These are phyloP conservation scores for Dictyostelium capitatum DNA, from an alignment of 78 protist species.

Conservation along the genomic window DNA sequence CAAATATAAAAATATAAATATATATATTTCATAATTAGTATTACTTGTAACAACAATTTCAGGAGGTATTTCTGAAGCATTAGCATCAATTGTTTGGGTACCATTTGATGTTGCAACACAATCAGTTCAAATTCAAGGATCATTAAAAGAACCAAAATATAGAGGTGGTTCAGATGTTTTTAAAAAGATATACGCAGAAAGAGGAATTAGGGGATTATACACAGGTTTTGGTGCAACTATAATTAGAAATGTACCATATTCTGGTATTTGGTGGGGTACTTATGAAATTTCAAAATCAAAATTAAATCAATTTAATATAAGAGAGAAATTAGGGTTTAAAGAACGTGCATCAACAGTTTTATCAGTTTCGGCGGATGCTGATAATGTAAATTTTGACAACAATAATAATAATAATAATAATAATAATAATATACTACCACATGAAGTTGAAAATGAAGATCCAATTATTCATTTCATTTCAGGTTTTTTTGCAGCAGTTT, in stretches of 20 bases:
- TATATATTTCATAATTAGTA: neutral
- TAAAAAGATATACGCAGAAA: slow-evolving; percentile 28
- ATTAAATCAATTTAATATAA: slow-evolving; percentile 20
- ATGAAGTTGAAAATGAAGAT: slow-evolving; percentile 63
- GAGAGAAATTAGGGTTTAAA: slow-evolving; percentile 13
- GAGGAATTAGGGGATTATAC: slow-evolving; percentile 48
- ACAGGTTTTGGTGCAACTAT: slow-evolving; percentile 72
- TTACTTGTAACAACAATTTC: slow-evolving; percentile 15
- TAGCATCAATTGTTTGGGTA: slow-evolving; percentile 33
- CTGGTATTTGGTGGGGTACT: slow-evolving; percentile 74
- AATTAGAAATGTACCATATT: slow-evolving; percentile 61
- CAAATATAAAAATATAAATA: no score
- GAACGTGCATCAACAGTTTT: neutral
- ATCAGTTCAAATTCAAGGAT: slow-evolving; percentile 63
- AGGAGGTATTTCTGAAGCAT: slow-evolving; percentile 51
- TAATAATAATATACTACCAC: neutral
- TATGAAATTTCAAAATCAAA: slow-evolving; percentile 47
- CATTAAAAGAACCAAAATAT: slow-evolving; percentile 23
- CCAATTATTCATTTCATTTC: slow-evolving; percentile 56
- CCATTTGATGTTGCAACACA: slow-evolving; percentile 76
- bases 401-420: no score
- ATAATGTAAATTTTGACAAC: neutral
- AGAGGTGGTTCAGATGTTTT: slow-evolving; percentile 28
- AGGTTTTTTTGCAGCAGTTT: slow-evolving; percentile 64
- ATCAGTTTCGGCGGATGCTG: slow-evolving; percentile 16